Conservation (phyloP, 2,329 filamentous ascomycete genomes). For the Macrophomina tecta region DNA sequence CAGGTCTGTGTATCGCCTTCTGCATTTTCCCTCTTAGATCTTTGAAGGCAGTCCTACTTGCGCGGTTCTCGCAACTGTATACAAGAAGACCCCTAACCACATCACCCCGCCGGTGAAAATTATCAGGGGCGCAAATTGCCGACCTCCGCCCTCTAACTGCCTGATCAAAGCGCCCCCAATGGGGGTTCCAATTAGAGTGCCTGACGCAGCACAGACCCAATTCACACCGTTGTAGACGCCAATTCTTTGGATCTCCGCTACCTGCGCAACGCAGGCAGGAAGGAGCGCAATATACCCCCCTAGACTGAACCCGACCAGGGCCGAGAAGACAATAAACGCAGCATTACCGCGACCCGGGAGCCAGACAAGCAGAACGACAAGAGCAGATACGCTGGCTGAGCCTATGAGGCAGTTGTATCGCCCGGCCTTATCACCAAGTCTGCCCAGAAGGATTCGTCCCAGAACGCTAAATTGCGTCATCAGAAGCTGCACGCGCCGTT, state of each 20-base stretch:
- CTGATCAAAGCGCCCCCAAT: background rate
- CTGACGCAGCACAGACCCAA: background rate
- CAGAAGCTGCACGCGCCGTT: background rate
- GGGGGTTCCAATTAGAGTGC: background rate
- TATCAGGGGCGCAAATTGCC: background rate
- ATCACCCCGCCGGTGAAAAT: background rate
- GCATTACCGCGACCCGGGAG: conserved; percentile 46
- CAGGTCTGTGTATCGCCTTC: background rate
- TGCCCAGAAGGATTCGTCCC: conserved; percentile 58
- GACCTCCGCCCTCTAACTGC: background rate
- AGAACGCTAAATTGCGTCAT: conserved; percentile 44
- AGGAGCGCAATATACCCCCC: conserved; percentile 69
- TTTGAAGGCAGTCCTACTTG: background rate
- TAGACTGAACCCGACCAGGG: conserved; percentile 64
- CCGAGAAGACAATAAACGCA: conserved; percentile 42
- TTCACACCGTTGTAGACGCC: conserved; percentile 55
- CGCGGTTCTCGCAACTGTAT: background rate
- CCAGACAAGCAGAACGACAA: conserved; percentile 59
- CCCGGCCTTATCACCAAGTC: conserved; percentile 56
- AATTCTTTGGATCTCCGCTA: conserved; percentile 70
- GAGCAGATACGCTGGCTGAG: conserved; percentile 52
- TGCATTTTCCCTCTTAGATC: background rate
- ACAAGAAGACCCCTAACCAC: background rate
- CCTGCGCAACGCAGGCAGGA: conserved; percentile 69
- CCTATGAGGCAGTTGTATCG: conserved; percentile 57